Base-by-base conservation (phyloP, 306 rosid species). In the Styphnolobium japonicum region DNA sequence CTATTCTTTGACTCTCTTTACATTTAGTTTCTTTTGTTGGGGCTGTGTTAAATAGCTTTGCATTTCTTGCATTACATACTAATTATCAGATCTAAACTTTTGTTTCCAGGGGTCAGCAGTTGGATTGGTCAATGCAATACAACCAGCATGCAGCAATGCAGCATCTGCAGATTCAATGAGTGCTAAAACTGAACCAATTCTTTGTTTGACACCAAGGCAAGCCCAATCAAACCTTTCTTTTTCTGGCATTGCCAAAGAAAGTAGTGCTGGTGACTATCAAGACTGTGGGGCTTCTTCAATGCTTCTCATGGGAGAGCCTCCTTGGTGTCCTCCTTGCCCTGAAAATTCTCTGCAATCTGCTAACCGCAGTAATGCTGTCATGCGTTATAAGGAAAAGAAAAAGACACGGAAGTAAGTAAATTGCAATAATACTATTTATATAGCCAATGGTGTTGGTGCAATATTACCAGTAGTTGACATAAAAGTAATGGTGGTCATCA, bases 341-440 rank as follows among this genome's bases (percentile, higher is more conserved):
- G 99, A 90, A 79, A 81, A 58, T 79, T 85, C 92, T 78, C 33
- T 85, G 67, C 97, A 91, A 58, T 91, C 93, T 64, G 91, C 88
- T 71, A 96, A 88, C 74, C 98, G 99, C 66, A 90, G 67, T 75
- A 84, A 89, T 57, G 99, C 99, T 72, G 98, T 96, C 79, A 61
- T 90, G 94, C 98, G 99, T 16, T 96, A 96, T 62, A 96, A 84
- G 90, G 99, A 96, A 86, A 96, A 96, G 94, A 96, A 93, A 87
- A 89, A 88, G 89, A 82, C 87, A 31, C 91, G 97, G 56, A 91
- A 88, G 99, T 96, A 85, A 91, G 97, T 84, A 12, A 60, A 51
- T 25, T 56, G 10, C 70, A 1, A 19, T 37, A 57, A 57, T 73
- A 62, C 65, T 75, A 51, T 55, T 9, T 39, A 52, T 68, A 73